phyloP scores from a whole-genome alignment of 352 stramenopile genomes.

The Blastocystis sp. region DNA sequence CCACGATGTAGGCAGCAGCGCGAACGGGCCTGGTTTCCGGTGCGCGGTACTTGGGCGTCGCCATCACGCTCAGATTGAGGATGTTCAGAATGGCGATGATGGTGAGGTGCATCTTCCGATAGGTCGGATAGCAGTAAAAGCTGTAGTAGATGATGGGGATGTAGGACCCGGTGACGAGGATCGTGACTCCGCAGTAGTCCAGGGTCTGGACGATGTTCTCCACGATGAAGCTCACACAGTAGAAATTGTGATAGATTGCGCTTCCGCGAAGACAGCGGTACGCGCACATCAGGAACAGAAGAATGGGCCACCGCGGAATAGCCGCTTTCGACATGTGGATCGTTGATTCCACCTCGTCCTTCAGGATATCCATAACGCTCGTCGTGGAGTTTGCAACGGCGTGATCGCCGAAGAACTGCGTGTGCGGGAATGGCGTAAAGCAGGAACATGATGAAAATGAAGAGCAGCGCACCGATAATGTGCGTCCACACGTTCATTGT shows the following conservation, averaged over 20 bases:
- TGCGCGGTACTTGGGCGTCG: constrained; percentile 54
- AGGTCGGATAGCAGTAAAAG: constrained; percentile 63
- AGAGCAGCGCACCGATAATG: constrained; percentile 25
- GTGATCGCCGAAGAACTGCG: constrained; percentile 38
- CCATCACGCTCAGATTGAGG: constrained; percentile 61
- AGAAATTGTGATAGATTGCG: constrained; percentile 64
- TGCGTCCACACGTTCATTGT: constrained; percentile 69
- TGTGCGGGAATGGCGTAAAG: constrained; percentile 44
- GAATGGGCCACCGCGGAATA: constrained; percentile 34
- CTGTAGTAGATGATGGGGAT: constrained; percentile 67
- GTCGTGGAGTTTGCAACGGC: background rate
- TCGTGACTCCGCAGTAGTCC: constrained; percentile 68
- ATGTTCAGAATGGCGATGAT: constrained; percentile 62
- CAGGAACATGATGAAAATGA: constrained; percentile 66
- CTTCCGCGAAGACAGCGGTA: constrained; percentile 52
- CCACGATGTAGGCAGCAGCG: constrained; percentile 23
- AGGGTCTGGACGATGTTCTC: constrained; percentile 54
- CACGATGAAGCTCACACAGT: constrained; percentile 45
- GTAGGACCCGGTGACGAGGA: constrained; percentile 66
- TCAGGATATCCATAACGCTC: background rate
- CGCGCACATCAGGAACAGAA: constrained; percentile 52
- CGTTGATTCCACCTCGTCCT: constrained; percentile 35
- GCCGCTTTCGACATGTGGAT: constrained; percentile 3
- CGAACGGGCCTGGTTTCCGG: constrained; percentile 39
- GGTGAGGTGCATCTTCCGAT: constrained; percentile 38